Base-by-base conservation (phyloP, 108 stramenopile species). In the Nannochloropsis gaditana region DNA sequence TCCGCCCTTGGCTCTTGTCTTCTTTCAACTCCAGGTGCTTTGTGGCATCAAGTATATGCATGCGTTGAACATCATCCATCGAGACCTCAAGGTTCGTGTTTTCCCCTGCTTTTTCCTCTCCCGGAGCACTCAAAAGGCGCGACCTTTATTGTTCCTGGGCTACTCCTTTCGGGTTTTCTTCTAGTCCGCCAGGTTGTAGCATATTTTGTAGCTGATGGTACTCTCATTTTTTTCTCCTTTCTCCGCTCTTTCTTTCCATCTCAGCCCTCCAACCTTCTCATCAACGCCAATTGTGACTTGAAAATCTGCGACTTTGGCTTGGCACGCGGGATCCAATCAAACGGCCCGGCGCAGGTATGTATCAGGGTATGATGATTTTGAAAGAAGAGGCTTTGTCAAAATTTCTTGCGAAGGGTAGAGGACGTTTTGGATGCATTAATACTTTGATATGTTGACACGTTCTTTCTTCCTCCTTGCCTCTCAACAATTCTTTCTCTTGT, bases 271-370 rank as follows among this genome's bases (percentile, higher is more conserved):
- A 92, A 92, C 73, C 31, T 92, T 11, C 82, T 90, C 79, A 89
- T 92, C 17, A 92, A 92, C 86, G 85, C 89, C 21, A 92, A 93
- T 85, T 93, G 93, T 86, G 92, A 92, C 81, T 83, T 93, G 9
- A 92, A 90, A 44, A 85, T 93, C 15, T 92, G 92, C 83, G 93
- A 93, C 83, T 92, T 93, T 43, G 93, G 93, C 41, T 90, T 93
- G 11, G 88, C 92, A 9, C 91, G 93, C n/a, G 89, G 88, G 11
- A 84, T 88, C 50, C 81, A 88, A 21, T 80, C 73, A 86, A 85
- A 89, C n/a, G n/a, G 59, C 2, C 59, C 59, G 19, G 59, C 82
- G 15, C 45, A 45, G 2, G 80, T 73, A 6, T n/a, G 59, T 15
- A 4, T 9, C 21, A 44, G 15, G 21, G 83, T 42, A 31, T 31